Conservation (phyloP, 495 filamentous ascomycete genomes). For the Penicillium ucsense region DNA sequence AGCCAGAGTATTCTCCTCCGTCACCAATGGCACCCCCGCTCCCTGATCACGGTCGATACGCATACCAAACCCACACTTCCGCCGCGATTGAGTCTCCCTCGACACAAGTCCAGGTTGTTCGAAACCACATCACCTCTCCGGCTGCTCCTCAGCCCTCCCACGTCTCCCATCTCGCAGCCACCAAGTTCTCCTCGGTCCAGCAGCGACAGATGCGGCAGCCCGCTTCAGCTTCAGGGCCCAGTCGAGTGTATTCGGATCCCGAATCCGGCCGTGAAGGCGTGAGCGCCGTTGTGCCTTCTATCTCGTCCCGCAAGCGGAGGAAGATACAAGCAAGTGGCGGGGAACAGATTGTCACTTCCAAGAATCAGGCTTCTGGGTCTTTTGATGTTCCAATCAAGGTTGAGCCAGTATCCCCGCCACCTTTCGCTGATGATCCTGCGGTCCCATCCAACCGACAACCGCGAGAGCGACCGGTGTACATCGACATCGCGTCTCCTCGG, state of each 20-base stretch:
- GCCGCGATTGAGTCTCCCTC: constrained; percentile 17
- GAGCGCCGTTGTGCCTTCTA: constrained; percentile 19
- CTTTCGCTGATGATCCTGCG: constrained; percentile 46
- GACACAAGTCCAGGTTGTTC: constrained; percentile 39
- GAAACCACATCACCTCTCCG: constrained; percentile 59
- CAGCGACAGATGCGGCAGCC: constrained; percentile 16
- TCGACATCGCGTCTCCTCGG: constrained; percentile 39
- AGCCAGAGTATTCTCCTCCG: constrained; percentile 43
- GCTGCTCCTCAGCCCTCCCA: constrained; percentile 73
- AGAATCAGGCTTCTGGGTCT: constrained; percentile 20
- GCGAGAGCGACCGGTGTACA: constrained; percentile 37
- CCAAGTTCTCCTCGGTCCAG: constrained; percentile 45
- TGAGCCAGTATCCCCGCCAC: constrained; percentile 78
- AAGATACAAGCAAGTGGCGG: constrained; percentile 28
- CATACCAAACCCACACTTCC: constrained; percentile 11
- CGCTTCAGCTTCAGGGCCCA: constrained; percentile 14
- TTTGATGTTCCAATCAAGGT: constrained; percentile 65
- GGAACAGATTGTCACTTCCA: constrained; percentile 19
- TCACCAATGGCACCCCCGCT: constrained; percentile 31
- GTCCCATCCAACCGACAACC: constrained; percentile 32
- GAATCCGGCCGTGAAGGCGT: constrained; percentile 29
- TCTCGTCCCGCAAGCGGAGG: constrained; percentile 41
- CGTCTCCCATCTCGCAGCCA: constrained; percentile 63
- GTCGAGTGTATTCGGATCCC: constrained; percentile 16
- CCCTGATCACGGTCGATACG: constrained; percentile 11